These are phyloP conservation scores for Strobilomyces dryophilus DNA, from an alignment of 768 basidiomycete genomes.

Conservation along the genomic window DNA sequence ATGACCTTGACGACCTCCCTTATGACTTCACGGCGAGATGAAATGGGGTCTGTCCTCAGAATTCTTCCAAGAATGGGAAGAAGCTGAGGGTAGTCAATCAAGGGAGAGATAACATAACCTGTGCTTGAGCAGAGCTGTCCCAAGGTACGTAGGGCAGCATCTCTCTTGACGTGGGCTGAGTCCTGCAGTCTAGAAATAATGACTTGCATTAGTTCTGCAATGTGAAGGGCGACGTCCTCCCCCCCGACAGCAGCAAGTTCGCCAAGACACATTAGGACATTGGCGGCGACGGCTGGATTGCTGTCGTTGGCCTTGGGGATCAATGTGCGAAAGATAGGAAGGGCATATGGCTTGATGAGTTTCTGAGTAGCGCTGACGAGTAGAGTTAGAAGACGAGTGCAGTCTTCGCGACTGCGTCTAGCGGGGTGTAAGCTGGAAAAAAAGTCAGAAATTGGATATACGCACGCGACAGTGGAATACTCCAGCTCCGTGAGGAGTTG, in stretches of 20 bases:
- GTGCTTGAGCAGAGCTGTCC: slow-evolving; percentile 96
- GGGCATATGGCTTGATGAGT: slow-evolving; percentile 92
- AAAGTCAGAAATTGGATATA: slow-evolving; percentile 18
- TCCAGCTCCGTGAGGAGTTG: slow-evolving; percentile 96
- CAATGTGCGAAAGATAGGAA: slow-evolving; percentile 91
- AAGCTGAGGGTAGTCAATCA: slow-evolving; percentile 88
- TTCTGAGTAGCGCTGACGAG: slow-evolving; percentile 90
- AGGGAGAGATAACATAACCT: slow-evolving; percentile 88
- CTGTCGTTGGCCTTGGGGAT: slow-evolving; percentile 83
- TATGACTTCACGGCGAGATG: slow-evolving; percentile 84
- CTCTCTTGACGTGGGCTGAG: slow-evolving; percentile 81
- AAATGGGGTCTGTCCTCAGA: slow-evolving; percentile 71
- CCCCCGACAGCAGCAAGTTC: slow-evolving; percentile 92
- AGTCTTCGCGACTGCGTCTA: slow-evolving; percentile 87
- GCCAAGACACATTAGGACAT: slow-evolving; percentile 91
- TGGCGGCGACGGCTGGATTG: slow-evolving; percentile 85
- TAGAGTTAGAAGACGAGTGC: slow-evolving; percentile 82
- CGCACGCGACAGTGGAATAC: slow-evolving; percentile 86
- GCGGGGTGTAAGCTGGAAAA: background rate
- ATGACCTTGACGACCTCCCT: slow-evolving; percentile 93
- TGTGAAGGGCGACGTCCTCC: slow-evolving; percentile 80
- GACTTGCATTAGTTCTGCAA: slow-evolving; percentile 85
- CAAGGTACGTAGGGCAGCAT: slow-evolving; percentile 90
- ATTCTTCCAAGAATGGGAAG: slow-evolving; percentile 83
- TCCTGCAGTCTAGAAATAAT: slow-evolving; percentile 87